Evolutionary conservation across 1,139 yeast species (phyloP), one percentile per base, ranked within the genome.

Genomic region (Magnusiomyces fungicola): DNA sequence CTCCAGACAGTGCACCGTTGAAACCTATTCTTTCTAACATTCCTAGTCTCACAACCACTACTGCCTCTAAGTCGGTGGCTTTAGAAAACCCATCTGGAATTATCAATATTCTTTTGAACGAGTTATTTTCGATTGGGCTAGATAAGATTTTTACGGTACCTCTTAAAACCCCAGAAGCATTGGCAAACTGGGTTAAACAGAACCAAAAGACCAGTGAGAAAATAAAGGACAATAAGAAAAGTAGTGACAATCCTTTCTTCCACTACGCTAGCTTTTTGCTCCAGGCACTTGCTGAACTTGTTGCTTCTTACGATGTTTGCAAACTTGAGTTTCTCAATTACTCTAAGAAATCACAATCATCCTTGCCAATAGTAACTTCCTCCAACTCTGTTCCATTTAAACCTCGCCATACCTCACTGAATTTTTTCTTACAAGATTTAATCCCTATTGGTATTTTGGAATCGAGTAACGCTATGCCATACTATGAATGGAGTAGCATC

Each of bases 241-340:
- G 61, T 2, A 54, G 58, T 12, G 71, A 68, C 45, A 75, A 74
- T 54, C 67, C 70, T 12, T 72, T 76, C 33, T 85, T 83, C 62
- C 73, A 81, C 0, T 81, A 84, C 59, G 79, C 80, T 49, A 75
- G 84, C 45, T 86, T 82, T 61, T 67, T 90, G 40, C 67, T 90
- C 39, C 87, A 82, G 58, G 68, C 79, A 0, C 66, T 89, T 36
- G 74, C 83, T 1, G 97, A 90, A 58, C 69, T 89, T 16, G 66
- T 89, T 19, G 79, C 83, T 1, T 84, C 96, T 1, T 90, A 89
- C 65, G 83, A 83, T 56, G 81, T 80, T 54, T 80, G 92, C 52
- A 90, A 90, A 62, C 73, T 85, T 48, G 96, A 88, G 59, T 85
- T 90, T 60, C 69, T 90, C 50, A 81, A 90, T 0, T 89, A 78